phyloP scores from a whole-genome alignment of 2,329 filamentous ascomycete genomes.

The Thielaviopsis euricoi region DNA sequence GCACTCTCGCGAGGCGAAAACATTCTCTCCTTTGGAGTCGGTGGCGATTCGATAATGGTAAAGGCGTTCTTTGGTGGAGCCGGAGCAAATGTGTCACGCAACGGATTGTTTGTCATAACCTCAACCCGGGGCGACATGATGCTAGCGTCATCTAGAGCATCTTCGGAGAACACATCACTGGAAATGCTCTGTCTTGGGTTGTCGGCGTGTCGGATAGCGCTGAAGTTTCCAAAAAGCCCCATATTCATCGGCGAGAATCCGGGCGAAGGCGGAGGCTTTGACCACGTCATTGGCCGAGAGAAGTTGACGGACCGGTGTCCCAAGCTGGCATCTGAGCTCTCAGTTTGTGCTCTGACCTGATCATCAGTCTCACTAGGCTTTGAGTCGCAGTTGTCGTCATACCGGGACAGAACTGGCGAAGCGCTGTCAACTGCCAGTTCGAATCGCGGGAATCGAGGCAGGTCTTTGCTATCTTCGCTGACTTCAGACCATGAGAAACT shows the following conservation, averaged over 20 bases:
- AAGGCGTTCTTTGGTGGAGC: constrained; percentile 24
- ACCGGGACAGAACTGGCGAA: not conserved
- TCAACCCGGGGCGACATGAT: constrained; percentile 56
- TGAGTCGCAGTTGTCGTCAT: not conserved
- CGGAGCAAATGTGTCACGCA: constrained; percentile 25
- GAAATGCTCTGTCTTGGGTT: not conserved
- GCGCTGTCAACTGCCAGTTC: constrained; percentile 17
- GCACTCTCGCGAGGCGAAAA: constrained; percentile 36
- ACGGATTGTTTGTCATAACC: constrained; percentile 54
- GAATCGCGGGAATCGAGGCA: constrained; percentile 25
- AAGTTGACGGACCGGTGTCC: not conserved
- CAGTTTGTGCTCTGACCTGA: not conserved
- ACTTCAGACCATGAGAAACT: constrained; percentile 41
- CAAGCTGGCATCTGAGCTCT: not conserved
- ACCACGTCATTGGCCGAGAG: constrained; percentile 13
- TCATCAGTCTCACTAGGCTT: not conserved
- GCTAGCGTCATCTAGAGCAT: constrained; percentile 30
- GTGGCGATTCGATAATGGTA: constrained; percentile 35
- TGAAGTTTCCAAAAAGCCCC: not conserved
- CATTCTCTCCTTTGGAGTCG: constrained; percentile 33
- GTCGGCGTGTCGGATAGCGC: not conserved
- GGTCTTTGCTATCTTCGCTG: constrained; percentile 25
- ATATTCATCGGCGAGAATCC: constrained; percentile 19
- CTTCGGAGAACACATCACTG: constrained; percentile 2
- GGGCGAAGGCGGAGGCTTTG: constrained; percentile 28